Conservation (phyloP, 2,329 filamentous ascomycete genomes). For the Sporothrix pseudoabietina region DNA sequence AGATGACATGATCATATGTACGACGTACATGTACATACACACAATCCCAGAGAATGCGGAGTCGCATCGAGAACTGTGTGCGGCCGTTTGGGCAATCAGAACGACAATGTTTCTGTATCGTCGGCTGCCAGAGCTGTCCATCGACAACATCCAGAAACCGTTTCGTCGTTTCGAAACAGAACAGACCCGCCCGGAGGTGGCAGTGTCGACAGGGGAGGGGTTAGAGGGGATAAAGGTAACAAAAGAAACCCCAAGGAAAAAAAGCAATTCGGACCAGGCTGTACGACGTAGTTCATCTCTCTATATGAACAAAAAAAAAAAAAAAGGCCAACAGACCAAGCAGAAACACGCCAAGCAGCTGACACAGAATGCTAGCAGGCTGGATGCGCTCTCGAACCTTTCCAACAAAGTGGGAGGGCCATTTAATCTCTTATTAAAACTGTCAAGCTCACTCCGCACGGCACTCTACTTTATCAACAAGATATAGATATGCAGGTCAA, state of each 20-base stretch:
- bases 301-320: neutral
- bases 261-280: neutral
- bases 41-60: neutral
- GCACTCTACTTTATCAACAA: neutral
- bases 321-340: neutral
- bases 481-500: neutral
- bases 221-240: neutral
- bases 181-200: conserved; percentile 19
- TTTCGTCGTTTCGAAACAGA: conserved; percentile 23
- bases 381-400: neutral
- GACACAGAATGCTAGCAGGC: neutral
- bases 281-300: neutral
- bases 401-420: neutral
- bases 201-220: conserved; percentile 16
- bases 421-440: neutral
- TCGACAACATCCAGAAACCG: neutral
- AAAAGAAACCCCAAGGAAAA: neutral
- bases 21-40: too few relatives aligned
- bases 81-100: neutral
- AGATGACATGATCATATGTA: conserved; percentile 3
- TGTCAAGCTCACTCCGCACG: neutral
- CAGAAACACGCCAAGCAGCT: conserved; percentile 11
- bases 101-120: neutral
- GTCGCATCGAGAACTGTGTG: neutral
- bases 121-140: neutral